Base-by-base conservation (phyloP, 2,329 filamentous ascomycete genomes). In the Paracamarosporium sp. region DNA sequence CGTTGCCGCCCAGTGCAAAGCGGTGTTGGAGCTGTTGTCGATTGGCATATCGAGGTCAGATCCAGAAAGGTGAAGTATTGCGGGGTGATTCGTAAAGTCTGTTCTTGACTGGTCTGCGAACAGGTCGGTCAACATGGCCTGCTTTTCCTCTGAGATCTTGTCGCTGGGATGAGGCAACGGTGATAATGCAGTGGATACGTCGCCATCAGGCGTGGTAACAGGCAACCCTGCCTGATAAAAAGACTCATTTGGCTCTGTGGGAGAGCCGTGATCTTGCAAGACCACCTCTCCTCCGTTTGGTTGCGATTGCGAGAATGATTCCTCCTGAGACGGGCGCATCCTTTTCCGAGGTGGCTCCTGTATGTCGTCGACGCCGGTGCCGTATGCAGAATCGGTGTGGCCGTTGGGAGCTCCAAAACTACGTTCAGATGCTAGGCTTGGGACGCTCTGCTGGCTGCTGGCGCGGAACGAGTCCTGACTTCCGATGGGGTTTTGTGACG, bases 1-100 rank as follows among this genome's bases (percentile, higher is more conserved):
- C 4, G 95, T 97, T 5, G 95, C 93, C 2, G 95, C 95, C 95
- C 95, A 99, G 72, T 98, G 94, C 38, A 99, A 82, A 2, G 93
- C 93, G 17, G 93, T 98, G 71, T 98, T 92, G 33, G 89, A 89
- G 57, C 92, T 92, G 25, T 89, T 85, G 71, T 99, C 95, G 56
- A 99, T 92, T 1, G 95, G 94, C 74, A 95, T 90, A 70, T 99
- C 95, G 22, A 98, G 85, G 65, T 99, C 94, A 36, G 89, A 81
- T 0, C 91, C 87, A 1, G 88, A 90, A 55, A 97, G 83, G 9
- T 88, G 88, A 46, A 88, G 83, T 36, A 99, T 86, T 36, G 91
- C 90, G 11, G 93, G 90, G 68, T 94, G 90, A 55, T 89, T 88
- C 1, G 88, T 85, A 62, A 84, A 89, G 63, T 96, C 91, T 7